These are phyloP conservation scores for Phytopythium helicoides DNA, from an alignment of 352 stramenopile species.

Conservation along the genomic window DNA sequence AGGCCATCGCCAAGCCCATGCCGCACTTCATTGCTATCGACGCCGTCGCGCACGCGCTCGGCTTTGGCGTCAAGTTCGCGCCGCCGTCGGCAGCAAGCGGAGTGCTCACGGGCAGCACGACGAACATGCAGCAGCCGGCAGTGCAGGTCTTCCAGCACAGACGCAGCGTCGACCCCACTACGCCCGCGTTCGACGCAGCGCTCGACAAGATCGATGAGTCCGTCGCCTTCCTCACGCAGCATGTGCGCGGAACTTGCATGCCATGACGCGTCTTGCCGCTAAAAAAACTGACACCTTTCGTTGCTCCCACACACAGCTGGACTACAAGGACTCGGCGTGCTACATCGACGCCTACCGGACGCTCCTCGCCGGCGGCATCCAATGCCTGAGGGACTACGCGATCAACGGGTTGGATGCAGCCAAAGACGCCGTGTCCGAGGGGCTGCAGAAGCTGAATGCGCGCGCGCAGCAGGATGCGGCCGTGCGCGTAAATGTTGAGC, in stretches of 20 bases:
- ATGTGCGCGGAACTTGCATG: slow-evolving; percentile 34
- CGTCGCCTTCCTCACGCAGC: slow-evolving; percentile 57
- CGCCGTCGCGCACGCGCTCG: slow-evolving; percentile 43
- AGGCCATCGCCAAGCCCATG: slow-evolving; percentile 60
- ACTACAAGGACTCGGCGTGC: slow-evolving; percentile 67
- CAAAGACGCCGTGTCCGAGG: slow-evolving; percentile 61
- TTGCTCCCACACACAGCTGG: slow-evolving; percentile 29
- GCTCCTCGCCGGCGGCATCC: slow-evolving; percentile 57
- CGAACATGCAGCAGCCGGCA: slow-evolving; percentile 18
- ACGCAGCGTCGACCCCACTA: slow-evolving; percentile 70
- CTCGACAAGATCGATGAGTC: slow-evolving; percentile 70
- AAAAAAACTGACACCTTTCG: too few relatives aligned
- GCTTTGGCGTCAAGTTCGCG: slow-evolving; percentile 72
- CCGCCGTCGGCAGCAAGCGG: slow-evolving; percentile 17
- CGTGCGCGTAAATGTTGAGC: slow-evolving; percentile 17
- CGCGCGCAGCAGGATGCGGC: slow-evolving; percentile 7
- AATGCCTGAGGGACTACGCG: slow-evolving; percentile 71
- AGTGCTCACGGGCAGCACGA: not conserved
- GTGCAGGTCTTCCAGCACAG: slow-evolving; percentile 82
- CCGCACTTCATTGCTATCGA: slow-evolving; percentile 75
- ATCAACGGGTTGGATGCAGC: slow-evolving; percentile 62
- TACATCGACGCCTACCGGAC: slow-evolving; percentile 74
- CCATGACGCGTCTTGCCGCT: too few relatives aligned
- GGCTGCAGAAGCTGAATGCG: slow-evolving; percentile 30
- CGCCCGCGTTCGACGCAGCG: slow-evolving; percentile 47